Base-by-base conservation (phyloP, 768 basidiomycete species). In the Mycena vulgaris region DNA sequence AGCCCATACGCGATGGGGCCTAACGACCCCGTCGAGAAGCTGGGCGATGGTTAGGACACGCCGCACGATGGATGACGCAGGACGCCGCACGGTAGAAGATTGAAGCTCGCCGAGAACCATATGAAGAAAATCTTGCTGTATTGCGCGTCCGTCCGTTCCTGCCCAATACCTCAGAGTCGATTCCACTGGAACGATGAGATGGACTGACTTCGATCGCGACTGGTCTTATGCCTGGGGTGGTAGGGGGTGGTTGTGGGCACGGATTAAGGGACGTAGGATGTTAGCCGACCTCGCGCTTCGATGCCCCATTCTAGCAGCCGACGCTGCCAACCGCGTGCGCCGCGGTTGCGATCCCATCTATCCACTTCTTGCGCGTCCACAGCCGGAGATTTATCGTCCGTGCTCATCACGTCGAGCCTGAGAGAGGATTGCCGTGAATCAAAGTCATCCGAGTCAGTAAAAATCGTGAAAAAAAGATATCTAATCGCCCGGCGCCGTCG, bases 61-160 rank as follows among this genome's bases (percentile, higher is more conserved):
- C 33, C 47, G n/a, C 30, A 58, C n/a, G n/a, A 65, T 45, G 7
- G 7, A 21, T 23, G 11, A 33, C n/a, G 6, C 37, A 10, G n/a
- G 21, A 40, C 25, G 5, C n/a, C 51, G 70, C 75, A 86, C 82
- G 86, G 85, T 53, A 93, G 83, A 56, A 93, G 89, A 74, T 93
- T 93, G 77, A 89, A 82, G 78, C 93, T 93, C 67, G 88, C 85
- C 0, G 92, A 89, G 75, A 94, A 90, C 90, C 91, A 94, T 11
- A 93, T 84, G 79, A 93, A 93, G 82, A 94, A 93, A 30, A 92
- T 85, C 72, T 93, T 92, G 79, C 82, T 87, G 74, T 88, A 88
- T 58, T 89, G 89, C 11, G 83, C 86, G 71, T 91, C 91, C 9
- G 81, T 88, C 42, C 92, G 86, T 63, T 89, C 84, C 49, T 89